Conservation (phyloP, 169 alveolate genomes). For the Cryptosporidium sp. region DNA sequence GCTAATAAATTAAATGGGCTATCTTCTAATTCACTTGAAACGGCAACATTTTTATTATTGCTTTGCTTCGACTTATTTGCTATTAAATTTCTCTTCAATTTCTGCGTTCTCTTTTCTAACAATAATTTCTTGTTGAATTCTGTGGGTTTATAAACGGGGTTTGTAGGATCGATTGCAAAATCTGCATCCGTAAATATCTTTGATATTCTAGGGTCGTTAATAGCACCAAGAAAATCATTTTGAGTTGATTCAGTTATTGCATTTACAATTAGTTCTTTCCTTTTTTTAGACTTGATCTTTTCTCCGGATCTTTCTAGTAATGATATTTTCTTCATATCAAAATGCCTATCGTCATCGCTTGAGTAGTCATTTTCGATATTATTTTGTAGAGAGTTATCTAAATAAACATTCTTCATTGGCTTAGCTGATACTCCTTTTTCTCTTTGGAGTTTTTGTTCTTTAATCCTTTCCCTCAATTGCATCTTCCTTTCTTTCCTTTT, state of each 20-base stretch:
- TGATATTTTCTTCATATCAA: conserved; percentile 66
- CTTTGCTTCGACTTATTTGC: conserved; percentile 8
- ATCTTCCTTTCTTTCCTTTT: conserved; percentile 67
- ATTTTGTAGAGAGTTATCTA: background rate
- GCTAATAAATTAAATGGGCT: conserved; percentile 28
- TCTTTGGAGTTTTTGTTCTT: conserved; percentile 73
- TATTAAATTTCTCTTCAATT: conserved; percentile 25
- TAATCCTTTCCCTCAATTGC: conserved; percentile 51
- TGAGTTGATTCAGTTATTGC: conserved; percentile 40
- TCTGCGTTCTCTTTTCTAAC: conserved; percentile 40
- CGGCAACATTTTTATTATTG: background rate
- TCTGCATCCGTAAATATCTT: conserved; percentile 85
- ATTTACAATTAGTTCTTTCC: conserved; percentile 18
- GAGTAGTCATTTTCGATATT: background rate
- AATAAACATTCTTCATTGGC: background rate
- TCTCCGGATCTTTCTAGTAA: conserved; percentile 18
- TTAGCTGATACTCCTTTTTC: background rate
- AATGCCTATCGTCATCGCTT: conserved; percentile 69
- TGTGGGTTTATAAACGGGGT: conserved; percentile 85
- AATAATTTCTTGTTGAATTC: conserved; percentile 43
- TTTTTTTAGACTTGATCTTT: conserved; percentile 48
- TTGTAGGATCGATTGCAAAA: conserved; percentile 89
- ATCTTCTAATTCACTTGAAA: background rate
- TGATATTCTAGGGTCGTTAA: conserved; percentile 83
- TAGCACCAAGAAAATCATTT: conserved; percentile 51